Base-by-base conservation (phyloP, 805 yeast genomes). In the Candida oleophila region DNA sequence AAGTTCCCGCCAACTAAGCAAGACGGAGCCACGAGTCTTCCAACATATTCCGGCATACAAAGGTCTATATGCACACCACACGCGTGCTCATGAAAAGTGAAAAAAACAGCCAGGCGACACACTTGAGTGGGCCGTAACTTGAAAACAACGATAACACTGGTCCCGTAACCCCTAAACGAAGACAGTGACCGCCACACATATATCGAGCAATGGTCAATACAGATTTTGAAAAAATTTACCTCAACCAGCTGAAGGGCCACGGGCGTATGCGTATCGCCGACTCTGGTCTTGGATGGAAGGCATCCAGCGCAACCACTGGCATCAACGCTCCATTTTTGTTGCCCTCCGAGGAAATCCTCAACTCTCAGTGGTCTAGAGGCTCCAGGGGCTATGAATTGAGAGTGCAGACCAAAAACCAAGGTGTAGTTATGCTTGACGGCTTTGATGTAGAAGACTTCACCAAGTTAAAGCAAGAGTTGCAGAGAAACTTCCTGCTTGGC, bases 241-340 rank as follows among this genome's bases (percentile, higher is more conserved):
- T 89, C 64, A 91, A 94, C 66, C 96, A 87, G 65, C 87, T 96
- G 45, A 82, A 82, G 55, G 74, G 77, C 35, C 79, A 81, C 41
- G 99, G 99, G 20, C 84, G 95, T 56, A 85, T 92, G 77, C 89
- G 99, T 69, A 81, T 94, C 52, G 96, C 97, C 12, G 94, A 87
- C 52, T 83, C 95, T n/a, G 99, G 99, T 42, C 77, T 94, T 22
- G 99, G 99, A 41, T 94, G 99, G 99, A 92, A 92, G 62, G 84
- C 84, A 0, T 70, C 82, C 2, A 19, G 8, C 14, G 69, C 77
- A 36, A 15, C 7, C 15, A 69, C 76, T 4, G 69, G 76, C 22
- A 74, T 74, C 47, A 49, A 49, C 30, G 81, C 80, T 41, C 97
- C 97, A n/a, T 89, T 89, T 55, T 72, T 94, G 50, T 73, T 94